A percentile compares a stretch with the other conserved stretches of the same genome.
Conservation (phyloP, 2,329 filamentous ascomycete species). For the Nannizziopsis barbatae region DNA sequence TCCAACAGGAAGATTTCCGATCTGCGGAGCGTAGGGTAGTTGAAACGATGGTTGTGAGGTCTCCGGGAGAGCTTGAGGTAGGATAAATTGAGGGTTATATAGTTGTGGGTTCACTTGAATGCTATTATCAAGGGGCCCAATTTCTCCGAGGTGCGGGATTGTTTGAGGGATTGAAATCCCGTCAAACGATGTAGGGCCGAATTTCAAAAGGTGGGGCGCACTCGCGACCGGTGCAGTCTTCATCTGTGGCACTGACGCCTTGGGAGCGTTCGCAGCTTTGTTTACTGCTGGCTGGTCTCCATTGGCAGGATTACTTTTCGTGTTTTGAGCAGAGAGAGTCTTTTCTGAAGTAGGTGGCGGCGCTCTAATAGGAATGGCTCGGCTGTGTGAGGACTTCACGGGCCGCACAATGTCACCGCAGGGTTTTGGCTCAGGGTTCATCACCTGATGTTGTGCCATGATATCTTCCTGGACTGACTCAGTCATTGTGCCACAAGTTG, state of each 20-base stretch:
- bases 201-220: not conserved
- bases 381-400: not conserved
- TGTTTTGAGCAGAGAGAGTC: not conserved
- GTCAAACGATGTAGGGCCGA: slow-evolving; percentile 8
- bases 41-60: slow-evolving; percentile 5
- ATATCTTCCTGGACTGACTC: not conserved
- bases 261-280: not conserved
- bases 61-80: not conserved
- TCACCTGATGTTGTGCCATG: not conserved
- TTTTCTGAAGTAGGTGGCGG: slow-evolving; percentile 2
- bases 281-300: not conserved
- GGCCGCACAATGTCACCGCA: not conserved
- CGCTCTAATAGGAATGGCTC: slow-evolving; percentile 5
- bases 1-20: slow-evolving; percentile 4
- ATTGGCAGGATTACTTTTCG: not conserved
- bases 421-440: not conserved
- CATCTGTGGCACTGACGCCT: not conserved
- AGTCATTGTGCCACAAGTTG: not conserved
- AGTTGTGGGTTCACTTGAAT: slow-evolving; percentile 5
- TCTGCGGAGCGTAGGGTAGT: not conserved
- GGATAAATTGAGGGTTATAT: slow-evolving; percentile 1
- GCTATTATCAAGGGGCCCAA: not conserved
- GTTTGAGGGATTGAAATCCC: slow-evolving; percentile 9
- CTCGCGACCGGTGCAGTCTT: not conserved
- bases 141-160: not conserved